Evolutionary conservation across 306 rosid genomes (phyloP).

Genomic region (Lagenaria siceraria): DNA sequence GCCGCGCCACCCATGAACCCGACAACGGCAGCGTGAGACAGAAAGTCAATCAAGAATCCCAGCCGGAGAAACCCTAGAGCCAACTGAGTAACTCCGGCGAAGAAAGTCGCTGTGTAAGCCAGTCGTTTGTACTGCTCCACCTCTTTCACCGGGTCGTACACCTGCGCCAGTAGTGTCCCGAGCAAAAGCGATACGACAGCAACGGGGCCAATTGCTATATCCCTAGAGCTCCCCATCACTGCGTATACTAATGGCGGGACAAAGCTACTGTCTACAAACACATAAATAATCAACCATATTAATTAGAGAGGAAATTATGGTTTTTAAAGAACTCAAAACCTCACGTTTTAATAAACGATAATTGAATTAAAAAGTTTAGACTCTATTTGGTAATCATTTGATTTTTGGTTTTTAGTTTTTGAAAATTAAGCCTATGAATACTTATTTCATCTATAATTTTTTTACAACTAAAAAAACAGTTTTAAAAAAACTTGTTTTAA

Average conservation of each 20-base stretch:
- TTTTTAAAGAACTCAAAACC: too few relatives aligned
- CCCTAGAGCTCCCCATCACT: conserved; percentile 75
- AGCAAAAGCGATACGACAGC: conserved; percentile 83
- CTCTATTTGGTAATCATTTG: too few relatives aligned
- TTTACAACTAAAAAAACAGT: too few relatives aligned
- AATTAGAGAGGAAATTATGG: not conserved
- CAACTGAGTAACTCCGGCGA: conserved; percentile 65
- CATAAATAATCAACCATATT: not conserved
- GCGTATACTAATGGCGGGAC: conserved; percentile 71
- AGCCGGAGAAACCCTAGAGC: conserved; percentile 54
- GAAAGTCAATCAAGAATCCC: conserved; percentile 80
- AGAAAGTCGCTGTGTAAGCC: conserved; percentile 75
- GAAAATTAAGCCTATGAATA: too few relatives aligned
- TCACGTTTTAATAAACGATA: too few relatives aligned
- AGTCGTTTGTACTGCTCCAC: conserved; percentile 30
- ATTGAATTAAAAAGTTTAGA: too few relatives aligned
- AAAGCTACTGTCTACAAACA: conserved; percentile 50
- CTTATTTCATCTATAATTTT: too few relatives aligned
- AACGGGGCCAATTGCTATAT: conserved; percentile 77
- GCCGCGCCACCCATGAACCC: conserved; percentile 97
- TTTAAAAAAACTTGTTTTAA: too few relatives aligned
- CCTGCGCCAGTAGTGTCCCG: conserved; percentile 35
- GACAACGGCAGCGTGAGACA: conserved; percentile 83
- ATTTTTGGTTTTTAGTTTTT: too few relatives aligned
- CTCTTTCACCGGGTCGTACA: conserved; percentile 9